Evolutionary conservation across 2,329 filamentous ascomycete species (phyloP), one percentile per base, ranked within the genome.

Genomic region (Aspergillus sp.): DNA sequence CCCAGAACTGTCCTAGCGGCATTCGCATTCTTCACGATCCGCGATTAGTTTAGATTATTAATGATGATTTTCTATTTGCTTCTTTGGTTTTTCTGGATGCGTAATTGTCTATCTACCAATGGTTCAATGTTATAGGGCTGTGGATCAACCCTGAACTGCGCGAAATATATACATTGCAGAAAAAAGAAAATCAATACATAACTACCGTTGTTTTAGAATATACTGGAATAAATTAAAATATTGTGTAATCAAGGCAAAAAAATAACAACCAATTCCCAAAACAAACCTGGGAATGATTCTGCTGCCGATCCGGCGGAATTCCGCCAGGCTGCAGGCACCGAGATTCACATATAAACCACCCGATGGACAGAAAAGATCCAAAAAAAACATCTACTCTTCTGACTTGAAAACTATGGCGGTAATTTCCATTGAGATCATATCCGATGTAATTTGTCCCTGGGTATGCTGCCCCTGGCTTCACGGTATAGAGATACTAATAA

Each of bases 391-490:
- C 34, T n/a, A n/a, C 9, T 1, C 9, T 1, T n/a, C 5, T 3
- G 2, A n/a, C n/a, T n/a, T 12, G 9, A 34, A 2, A n/a, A 20
- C 18, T 2, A 54, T 54, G 52, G 43, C 43, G 1, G 24, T 54
- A 0, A 54, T 54, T 20, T 17, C 52, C 7, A 48, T 54, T 7
- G 32, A 54, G 32, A 48, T 54, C 4, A 34, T 42, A 3, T 54
- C 52, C 43, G 52, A 54, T 36, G 9, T 18, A 0, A 54, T 54
- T 11, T 54, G 52, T 42, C 52, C 52, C n/a, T 54, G 52, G 52
- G 52, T 54, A 30, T 13, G 42, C 17, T 6, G 4, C 32, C 6
- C 12, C 2, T 9, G 0, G 18, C 2, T 18, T 2, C 47, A 12
- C 18, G 2, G 0, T 2, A 17, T 5, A 7, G 12, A 49, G 9